Evolutionary conservation across 2,329 filamentous ascomycete genomes (phyloP).

Genomic region (Monosporascus ibericus): DNA sequence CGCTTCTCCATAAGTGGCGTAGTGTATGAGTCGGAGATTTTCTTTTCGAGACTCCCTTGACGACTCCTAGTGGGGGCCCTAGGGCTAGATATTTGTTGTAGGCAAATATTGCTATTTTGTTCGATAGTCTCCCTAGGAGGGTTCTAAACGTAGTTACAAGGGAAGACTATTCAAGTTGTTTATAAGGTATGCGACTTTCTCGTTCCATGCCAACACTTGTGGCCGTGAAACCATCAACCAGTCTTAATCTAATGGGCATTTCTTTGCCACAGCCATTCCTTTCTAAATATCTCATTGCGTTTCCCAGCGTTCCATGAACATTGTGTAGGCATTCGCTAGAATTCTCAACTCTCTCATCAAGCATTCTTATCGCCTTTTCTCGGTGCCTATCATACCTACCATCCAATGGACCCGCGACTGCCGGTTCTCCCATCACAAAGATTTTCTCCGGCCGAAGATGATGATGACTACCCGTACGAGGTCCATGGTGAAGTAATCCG

Average conservation of each 20-base stretch:
- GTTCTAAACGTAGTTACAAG: constrained; percentile 1
- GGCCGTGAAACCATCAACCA: constrained; percentile 14
- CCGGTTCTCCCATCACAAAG: constrained; percentile 46
- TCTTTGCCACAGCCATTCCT: constrained; percentile 30
- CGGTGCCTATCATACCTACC: constrained; percentile 16
- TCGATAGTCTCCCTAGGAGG: constrained; percentile 5
- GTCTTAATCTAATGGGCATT: constrained; percentile 22
- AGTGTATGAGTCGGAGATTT: constrained; percentile 19
- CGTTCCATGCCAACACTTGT: constrained; percentile 23
- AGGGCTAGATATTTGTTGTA: constrained; percentile 18
- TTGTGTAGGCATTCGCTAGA: constrained; percentile 24
- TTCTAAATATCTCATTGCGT: constrained; percentile 29
- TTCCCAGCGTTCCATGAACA: constrained; percentile 27
- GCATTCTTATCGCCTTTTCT: constrained; percentile 24
- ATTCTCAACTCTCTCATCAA: constrained; percentile 26
- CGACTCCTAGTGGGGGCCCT: constrained; percentile 15
- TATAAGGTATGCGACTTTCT: constrained; percentile 29
- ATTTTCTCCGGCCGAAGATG: constrained; percentile 33
- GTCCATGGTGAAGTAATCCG: constrained; percentile 33
- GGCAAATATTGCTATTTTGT: constrained; percentile 15
- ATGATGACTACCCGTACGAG: constrained; percentile 41
- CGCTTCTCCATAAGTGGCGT: constrained; percentile 17
- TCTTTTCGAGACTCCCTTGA: constrained; percentile 24
- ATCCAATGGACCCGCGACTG: constrained; percentile 34
- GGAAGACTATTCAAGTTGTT: constrained; percentile 10